Base-by-base conservation (phyloP, 2,329 filamentous ascomycete genomes). In the Cladorrhinum sp. region DNA sequence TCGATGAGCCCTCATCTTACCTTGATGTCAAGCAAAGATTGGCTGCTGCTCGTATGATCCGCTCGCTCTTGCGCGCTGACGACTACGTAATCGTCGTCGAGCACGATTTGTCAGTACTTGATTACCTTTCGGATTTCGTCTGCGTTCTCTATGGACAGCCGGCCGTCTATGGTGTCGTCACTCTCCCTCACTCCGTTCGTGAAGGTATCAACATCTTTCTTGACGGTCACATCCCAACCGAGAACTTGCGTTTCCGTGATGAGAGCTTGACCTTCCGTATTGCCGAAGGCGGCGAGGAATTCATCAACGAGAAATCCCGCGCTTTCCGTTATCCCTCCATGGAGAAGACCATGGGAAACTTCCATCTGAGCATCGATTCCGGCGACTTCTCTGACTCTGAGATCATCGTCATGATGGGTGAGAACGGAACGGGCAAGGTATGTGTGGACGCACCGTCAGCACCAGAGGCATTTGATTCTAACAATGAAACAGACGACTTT, bases 381-480 rank as follows among this genome's bases (percentile, higher is more conserved):
- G 95, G 96, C 68, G 82, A 88, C 63, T 99, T 99, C 74, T 98
- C 95, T 20, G 93, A 99, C 75, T 99, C 95, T 0, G 95, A 99
- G 74, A 99, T 99, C 69, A 86, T 99, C 60, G 95, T 99, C 77
- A 96, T 99, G 92, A 98, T 99, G 95, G 95, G 95, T 68, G 93
- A 98, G 81, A 99, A 99, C 78, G 95, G 95, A 78, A 99, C 96
- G 36, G 96, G 96, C 45, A 69, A 69, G 62, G 65, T 64, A 55
- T 60, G 59, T 75, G 62, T 16, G 1, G 12, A 12, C 49, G 1
- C 24, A 18, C 12, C 3, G 18, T 20, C n/a, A 13, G n/a, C n/a
- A 24, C 22, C 16, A 38, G 18, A 29, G 18, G 45, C 12, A 12
- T 16, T 2, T 24, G 25, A 20, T 41, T 27, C 55, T 60, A 32